Evolutionary conservation across 2,329 filamentous ascomycete species (phyloP).

Genomic region (Sphaerulina musiva): DNA sequence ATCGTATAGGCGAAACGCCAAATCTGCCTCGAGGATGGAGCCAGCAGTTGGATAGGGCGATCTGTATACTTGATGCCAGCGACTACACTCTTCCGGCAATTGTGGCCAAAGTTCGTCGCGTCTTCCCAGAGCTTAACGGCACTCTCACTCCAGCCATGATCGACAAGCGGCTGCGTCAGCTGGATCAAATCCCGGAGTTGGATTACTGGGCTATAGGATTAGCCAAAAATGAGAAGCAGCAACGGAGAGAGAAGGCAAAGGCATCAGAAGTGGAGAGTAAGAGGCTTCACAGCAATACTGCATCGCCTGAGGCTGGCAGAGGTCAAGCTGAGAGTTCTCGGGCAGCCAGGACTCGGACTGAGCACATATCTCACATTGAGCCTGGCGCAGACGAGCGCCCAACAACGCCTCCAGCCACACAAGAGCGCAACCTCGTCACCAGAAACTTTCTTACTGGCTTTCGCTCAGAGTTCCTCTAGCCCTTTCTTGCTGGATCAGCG

Average conservation of each 20-base stretch:
- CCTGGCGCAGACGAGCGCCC: background rate
- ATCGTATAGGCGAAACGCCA: slow-evolving; percentile 26
- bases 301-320: background rate
- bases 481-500: too few species aligned
- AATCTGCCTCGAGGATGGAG: slow-evolving; percentile 30
- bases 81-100: slow-evolving; percentile 28
- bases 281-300: slow-evolving; percentile 3
- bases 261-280: background rate
- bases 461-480: slow-evolving; percentile 8
- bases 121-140: slow-evolving; percentile 28
- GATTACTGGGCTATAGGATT: slow-evolving; percentile 26
- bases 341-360: background rate
- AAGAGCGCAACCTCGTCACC: slow-evolving; percentile 1
- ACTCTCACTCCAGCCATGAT: slow-evolving; percentile 30
- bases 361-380: background rate
- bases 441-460: slow-evolving; percentile 13
- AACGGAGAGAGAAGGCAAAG: slow-evolving; percentile 7
- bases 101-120: slow-evolving; percentile 27
- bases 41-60: slow-evolving; percentile 30
- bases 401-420: background rate
- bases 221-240: slow-evolving; percentile 10
- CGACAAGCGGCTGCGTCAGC: slow-evolving; percentile 32
- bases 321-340: background rate
- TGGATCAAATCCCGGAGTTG: slow-evolving; percentile 33
- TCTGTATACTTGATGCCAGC: slow-evolving; percentile 33